These are phyloP conservation scores for Kwoniella dejecticola DNA, from an alignment of 768 basidiomycete species.

Conservation along the genomic window DNA sequence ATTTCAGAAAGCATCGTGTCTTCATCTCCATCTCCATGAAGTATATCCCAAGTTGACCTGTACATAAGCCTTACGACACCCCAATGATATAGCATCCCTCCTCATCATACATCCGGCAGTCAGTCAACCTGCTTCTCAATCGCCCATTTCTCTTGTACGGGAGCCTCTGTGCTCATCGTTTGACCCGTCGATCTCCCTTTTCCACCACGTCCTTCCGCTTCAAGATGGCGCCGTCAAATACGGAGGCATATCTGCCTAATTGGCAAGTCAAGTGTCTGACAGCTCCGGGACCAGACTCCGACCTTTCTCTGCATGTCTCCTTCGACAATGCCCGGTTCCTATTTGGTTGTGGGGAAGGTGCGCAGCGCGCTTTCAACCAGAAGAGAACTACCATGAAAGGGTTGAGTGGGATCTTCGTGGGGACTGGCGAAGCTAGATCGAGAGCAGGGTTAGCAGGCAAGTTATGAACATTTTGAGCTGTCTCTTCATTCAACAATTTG, in stretches of 20 bases:
- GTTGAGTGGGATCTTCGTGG: slow-evolving; percentile 72
- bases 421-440: slow-evolving; percentile 63
- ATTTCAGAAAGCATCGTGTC: too few species aligned
- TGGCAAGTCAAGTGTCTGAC: slow-evolving; percentile 48
- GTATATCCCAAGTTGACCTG: too few species aligned
- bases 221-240: slow-evolving; percentile 17
- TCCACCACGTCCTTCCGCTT: not conserved
- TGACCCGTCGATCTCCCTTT: not conserved
- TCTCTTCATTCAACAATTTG: too few species aligned
- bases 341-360: slow-evolving; percentile 84
- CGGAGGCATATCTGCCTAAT: slow-evolving; percentile 28
- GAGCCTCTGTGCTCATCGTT: slow-evolving; percentile 4
- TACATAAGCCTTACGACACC: too few species aligned
- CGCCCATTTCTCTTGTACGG: not conserved
- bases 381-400: slow-evolving; percentile 68
- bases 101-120: not conserved
- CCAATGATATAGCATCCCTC: slow-evolving; percentile 4
- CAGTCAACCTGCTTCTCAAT: slow-evolving; percentile 2
- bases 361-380: slow-evolving; percentile 72
- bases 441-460: slow-evolving; percentile 75
- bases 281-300: slow-evolving; percentile 65
- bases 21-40: too few species aligned
- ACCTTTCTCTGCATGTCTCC: slow-evolving; percentile 71
- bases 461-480: slow-evolving; percentile 26
- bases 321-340: slow-evolving; percentile 81